Conservation (phyloP, 129 eudicot genomes). For the Sambucus nigra region DNA sequence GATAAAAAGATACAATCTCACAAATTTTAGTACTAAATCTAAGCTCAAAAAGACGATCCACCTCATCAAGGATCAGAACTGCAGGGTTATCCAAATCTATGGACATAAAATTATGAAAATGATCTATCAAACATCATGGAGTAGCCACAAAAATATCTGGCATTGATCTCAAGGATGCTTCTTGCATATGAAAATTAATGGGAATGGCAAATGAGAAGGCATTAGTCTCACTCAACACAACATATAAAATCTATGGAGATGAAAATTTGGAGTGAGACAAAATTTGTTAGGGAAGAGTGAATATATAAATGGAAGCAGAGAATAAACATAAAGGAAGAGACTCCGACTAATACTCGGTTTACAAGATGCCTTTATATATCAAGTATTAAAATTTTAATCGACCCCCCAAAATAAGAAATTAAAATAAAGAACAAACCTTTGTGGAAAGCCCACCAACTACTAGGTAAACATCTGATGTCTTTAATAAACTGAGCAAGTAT, state of each 20-base stretch:
- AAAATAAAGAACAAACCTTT: constrained; percentile 54
- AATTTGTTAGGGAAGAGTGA: too few species aligned
- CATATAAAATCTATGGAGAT: too few species aligned
- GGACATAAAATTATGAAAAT: constrained; percentile 84
- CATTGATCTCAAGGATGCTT: constrained; percentile 73
- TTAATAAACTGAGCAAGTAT: constrained; percentile 75
- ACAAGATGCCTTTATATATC: neutral
- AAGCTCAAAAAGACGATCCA: constrained; percentile 95
- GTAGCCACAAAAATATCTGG: constrained; percentile 99
- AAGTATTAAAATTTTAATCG: neutral
- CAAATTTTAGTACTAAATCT: constrained; percentile 85
- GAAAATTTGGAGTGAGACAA: neutral
- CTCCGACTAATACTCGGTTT: neutral
- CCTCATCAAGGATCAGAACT: constrained; percentile 90
- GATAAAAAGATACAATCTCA: constrained; percentile 47
- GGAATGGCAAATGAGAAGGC: too few species aligned
- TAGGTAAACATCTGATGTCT: constrained; percentile 78
- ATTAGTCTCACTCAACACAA: too few species aligned
- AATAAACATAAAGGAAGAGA: neutral
- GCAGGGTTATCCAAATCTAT: constrained; percentile 94
- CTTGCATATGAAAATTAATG: constrained; percentile 59
- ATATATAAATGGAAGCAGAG: neutral
- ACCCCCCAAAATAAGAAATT: neutral
- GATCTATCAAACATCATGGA: constrained; percentile 98
- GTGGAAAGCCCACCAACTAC: constrained; percentile 80